These are phyloP conservation scores for Nothophoma quercina DNA, from an alignment of 2,329 filamentous ascomycete genomes.

Conservation along the genomic window DNA sequence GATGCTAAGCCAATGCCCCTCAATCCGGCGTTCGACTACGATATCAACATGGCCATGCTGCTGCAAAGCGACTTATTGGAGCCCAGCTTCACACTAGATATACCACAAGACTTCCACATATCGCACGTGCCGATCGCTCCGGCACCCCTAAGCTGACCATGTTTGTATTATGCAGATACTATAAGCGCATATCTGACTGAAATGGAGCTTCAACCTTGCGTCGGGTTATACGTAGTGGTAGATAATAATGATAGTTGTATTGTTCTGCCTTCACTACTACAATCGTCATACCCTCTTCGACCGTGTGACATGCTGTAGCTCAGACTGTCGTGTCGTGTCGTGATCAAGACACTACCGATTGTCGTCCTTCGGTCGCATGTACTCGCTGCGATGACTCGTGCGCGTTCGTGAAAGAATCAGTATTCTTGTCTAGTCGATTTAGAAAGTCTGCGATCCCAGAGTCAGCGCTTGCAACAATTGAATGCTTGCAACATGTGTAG, in stretches of 20 bases:
- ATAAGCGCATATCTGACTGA: not conserved
- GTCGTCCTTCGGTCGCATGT: too few relatives aligned
- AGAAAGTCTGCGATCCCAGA: conserved; percentile 10
- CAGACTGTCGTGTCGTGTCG: too few relatives aligned
- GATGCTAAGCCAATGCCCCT: not conserved
- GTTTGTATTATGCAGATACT: not conserved
- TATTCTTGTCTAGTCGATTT: too few relatives aligned
- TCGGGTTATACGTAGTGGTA: too few relatives aligned
- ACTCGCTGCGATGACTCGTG: too few relatives aligned
- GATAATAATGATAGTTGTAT: too few relatives aligned
- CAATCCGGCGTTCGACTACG: conserved; percentile 12
- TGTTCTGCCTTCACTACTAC: too few relatives aligned
- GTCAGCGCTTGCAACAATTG: conserved; percentile 16
- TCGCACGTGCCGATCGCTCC: not conserved
- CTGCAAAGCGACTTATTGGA: conserved; percentile 13
- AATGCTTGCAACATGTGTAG: conserved; percentile 8
- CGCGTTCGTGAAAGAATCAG: not conserved
- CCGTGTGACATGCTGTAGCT: too few relatives aligned
- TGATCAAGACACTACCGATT: too few relatives aligned
- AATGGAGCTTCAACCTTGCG: too few relatives aligned
- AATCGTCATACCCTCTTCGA: too few relatives aligned
- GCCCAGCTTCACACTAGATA: not conserved
- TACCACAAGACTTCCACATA: not conserved
- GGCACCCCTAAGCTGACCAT: not conserved
- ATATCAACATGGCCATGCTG: conserved; percentile 17